Percentiles rank a stretch among this genome's conserved stretches.
phyloP scores from a whole-genome alignment of 352 stramenopile species.

The Phytophthora cryptogea region DNA sequence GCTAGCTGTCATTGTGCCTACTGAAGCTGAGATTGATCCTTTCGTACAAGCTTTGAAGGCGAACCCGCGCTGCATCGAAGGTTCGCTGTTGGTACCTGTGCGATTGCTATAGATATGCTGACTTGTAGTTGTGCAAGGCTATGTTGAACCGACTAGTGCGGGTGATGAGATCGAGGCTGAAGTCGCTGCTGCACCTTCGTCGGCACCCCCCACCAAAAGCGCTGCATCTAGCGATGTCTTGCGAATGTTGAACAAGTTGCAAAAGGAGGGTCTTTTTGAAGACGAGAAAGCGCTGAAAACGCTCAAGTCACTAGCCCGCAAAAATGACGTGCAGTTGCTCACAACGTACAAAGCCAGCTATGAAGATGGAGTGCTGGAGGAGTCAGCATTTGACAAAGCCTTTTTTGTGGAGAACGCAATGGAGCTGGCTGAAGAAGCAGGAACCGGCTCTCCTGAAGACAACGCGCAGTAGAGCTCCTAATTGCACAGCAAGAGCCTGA shows the following conservation, averaged over 20 bases:
- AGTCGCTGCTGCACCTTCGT: conserved; percentile 4
- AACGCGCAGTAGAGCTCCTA: conserved; percentile 19
- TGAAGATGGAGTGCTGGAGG: conserved; percentile 50
- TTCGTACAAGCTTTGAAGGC: conserved; percentile 64
- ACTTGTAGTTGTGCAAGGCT: conserved; percentile 31
- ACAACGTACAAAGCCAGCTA: conserved; percentile 85
- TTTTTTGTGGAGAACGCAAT: conserved; percentile 87
- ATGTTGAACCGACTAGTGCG: conserved; percentile 32
- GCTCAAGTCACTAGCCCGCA: conserved; percentile 86
- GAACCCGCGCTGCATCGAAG: conserved; percentile 69
- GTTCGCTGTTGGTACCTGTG: conserved; percentile 19
- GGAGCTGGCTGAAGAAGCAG: conserved; percentile 75
- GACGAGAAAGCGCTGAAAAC: conserved; percentile 73
- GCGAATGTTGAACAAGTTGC: conserved; percentile 71
- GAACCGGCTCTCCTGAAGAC: conserved; percentile 11
- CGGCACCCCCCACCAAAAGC: conserved; percentile 30
- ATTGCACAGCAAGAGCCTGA: conserved; percentile 9
- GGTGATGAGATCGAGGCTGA: conserved; percentile 23
- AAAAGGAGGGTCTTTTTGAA: conserved; percentile 79
- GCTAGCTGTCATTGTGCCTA: conserved; percentile 78
- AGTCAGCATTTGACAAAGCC: conserved; percentile 69
- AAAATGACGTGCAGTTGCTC: conserved; percentile 79
- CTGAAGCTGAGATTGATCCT: conserved; percentile 57
- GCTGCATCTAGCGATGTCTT: conserved; percentile 69
- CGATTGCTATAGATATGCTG: not conserved